Evolutionary conservation across 2,329 filamentous ascomycete species (phyloP).

Genomic region (Didymella pinodella): DNA sequence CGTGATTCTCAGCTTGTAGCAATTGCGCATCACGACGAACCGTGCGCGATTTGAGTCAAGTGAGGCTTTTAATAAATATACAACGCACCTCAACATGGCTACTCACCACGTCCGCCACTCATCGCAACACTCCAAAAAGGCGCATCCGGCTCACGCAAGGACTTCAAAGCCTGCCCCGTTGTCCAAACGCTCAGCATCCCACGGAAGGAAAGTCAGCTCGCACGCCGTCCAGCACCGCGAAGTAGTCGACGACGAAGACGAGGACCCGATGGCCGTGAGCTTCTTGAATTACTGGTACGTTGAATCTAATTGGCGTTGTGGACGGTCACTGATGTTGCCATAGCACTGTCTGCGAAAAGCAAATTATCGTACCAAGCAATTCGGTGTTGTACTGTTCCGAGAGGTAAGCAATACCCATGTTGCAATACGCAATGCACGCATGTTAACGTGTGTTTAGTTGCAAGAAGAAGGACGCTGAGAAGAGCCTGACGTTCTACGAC

Average conservation of each 20-base stretch:
- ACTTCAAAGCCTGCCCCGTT: conserved; percentile 44
- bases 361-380: conserved; percentile 68
- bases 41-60: conserved; percentile 40
- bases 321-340: conserved; percentile 17
- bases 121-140: conserved; percentile 48
- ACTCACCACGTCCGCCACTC: conserved; percentile 47
- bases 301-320: conserved; percentile 2
- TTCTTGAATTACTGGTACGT: conserved; percentile 63
- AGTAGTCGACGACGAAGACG: conserved; percentile 51
- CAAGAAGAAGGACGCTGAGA: conserved; percentile 56
- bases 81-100: conserved; percentile 42
- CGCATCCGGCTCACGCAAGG: conserved; percentile 46
- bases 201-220: conserved; percentile 39
- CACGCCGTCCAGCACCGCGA: conserved; percentile 40
- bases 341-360: conserved; percentile 71
- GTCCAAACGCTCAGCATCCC: conserved; percentile 45
- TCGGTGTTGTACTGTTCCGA: conserved; percentile 70
- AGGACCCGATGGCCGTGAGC: conserved; percentile 60
- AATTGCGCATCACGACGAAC: conserved; percentile 37
- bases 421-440: neutral
- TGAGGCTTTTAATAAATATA: conserved; percentile 48
- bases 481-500: conserved; percentile 43
- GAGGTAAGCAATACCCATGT: conserved; percentile 57
- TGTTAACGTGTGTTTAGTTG: conserved; percentile 50
- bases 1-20: conserved; percentile 39